Percentiles rank a stretch among this genome's conserved stretches.
Evolutionary conservation across 805 yeast species (phyloP).

Genomic region (Saccharomycopsis sp.): DNA sequence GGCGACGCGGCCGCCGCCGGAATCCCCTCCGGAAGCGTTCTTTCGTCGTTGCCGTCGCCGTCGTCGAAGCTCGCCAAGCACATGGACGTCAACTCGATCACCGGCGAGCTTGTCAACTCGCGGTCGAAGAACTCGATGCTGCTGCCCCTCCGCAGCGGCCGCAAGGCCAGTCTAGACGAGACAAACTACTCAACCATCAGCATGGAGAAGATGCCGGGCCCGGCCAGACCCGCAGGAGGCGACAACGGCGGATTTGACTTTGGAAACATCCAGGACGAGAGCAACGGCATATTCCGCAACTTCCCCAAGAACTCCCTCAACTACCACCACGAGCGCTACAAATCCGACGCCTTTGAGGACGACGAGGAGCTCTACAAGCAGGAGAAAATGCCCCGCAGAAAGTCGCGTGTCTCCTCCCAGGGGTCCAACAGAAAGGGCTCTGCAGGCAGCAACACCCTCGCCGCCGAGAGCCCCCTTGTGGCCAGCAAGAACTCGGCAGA

Average conservation of each 20-base stretch:
- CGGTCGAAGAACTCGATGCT: not conserved
- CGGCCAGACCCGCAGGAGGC: not conserved
- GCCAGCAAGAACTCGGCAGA: not conserved
- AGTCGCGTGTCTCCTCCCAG: not conserved
- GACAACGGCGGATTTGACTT: not conserved
- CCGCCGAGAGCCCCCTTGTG: not conserved
- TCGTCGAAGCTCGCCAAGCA: slow-evolving; percentile 4
- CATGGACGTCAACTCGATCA: not conserved
- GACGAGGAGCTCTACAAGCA: not conserved
- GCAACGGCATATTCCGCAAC: not conserved
- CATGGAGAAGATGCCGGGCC: not conserved
- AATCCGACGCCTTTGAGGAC: slow-evolving; percentile 19
- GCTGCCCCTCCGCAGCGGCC: not conserved
- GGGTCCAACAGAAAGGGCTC: not conserved
- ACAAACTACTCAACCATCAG: not conserved
- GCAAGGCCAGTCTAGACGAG: not conserved
- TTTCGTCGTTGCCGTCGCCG: slow-evolving; percentile 5
- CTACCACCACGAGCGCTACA: slow-evolving; percentile 19
- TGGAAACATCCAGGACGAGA: not conserved
- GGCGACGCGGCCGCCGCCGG: not conserved
- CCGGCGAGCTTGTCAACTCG: not conserved
- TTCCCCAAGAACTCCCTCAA: slow-evolving; percentile 8
- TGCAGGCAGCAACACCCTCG: not conserved
- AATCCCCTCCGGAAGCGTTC: not conserved
- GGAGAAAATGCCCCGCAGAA: not conserved